These are phyloP conservation scores for Ophiostoma montium DNA, from an alignment of 2,329 filamentous ascomycete species.

Conservation along the genomic window DNA sequence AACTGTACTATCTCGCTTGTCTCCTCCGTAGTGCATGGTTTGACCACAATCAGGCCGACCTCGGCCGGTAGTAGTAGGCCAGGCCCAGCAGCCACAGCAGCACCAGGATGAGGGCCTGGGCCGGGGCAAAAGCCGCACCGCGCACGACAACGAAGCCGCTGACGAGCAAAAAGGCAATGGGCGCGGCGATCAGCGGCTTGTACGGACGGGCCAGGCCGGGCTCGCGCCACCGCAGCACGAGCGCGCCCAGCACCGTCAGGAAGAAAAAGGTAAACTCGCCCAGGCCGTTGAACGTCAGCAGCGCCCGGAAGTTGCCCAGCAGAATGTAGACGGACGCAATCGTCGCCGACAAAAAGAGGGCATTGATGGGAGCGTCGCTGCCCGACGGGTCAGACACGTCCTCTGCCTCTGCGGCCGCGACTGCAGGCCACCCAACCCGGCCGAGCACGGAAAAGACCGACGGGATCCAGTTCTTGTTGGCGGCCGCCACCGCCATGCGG, in stretches of 20 bases:
- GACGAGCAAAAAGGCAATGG: constrained; percentile 38
- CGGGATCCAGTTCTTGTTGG: constrained; percentile 37
- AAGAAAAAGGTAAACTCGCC: constrained; percentile 52
- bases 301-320: constrained; percentile 44
- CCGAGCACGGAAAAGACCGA: constrained; percentile 30
- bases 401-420: neutral
- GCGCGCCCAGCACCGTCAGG: constrained; percentile 43
- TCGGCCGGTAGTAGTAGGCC: constrained; percentile 23
- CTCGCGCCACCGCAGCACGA: constrained; percentile 42
- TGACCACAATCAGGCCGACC: neutral
- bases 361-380: constrained; percentile 37
- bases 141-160: constrained; percentile 46
- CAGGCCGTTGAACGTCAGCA: constrained; percentile 45
- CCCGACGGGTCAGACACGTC: constrained; percentile 1
- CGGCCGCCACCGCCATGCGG: constrained; percentile 45
- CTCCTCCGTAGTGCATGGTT: neutral
- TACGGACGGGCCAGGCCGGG: constrained; percentile 41
- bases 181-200: constrained; percentile 35
- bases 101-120: constrained; percentile 37
- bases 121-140: constrained; percentile 43
- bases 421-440: constrained; percentile 20
- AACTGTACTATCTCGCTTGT: too few relatives aligned
- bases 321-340: constrained; percentile 44
- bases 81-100: constrained; percentile 35
- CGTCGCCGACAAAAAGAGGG: constrained; percentile 33